These are phyloP conservation scores for Dryas octopetala DNA, from an alignment of 306 rosid genomes.

Conservation along the genomic window DNA sequence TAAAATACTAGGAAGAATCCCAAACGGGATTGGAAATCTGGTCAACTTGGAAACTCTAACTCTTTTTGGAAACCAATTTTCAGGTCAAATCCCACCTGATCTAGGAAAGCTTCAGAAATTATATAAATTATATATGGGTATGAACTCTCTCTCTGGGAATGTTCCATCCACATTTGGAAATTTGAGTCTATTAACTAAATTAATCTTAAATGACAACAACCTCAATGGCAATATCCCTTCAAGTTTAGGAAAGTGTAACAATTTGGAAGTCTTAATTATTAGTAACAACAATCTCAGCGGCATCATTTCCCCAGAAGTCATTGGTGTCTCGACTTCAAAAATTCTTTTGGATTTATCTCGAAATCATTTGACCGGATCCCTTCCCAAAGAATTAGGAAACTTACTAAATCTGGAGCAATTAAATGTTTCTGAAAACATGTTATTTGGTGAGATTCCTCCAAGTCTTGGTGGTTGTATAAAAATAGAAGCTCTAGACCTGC, in stretches of 20 bases:
- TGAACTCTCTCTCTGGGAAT: background rate
- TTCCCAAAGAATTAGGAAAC: background rate
- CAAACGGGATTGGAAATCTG: constrained; percentile 2
- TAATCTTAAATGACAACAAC: background rate
- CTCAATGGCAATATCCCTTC: background rate
- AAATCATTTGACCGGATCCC: background rate
- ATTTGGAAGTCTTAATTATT: background rate
- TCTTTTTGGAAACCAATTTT: background rate
- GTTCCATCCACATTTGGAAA: constrained; percentile 3
- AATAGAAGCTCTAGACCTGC: background rate
- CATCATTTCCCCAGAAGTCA: background rate
- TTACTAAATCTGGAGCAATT: background rate
- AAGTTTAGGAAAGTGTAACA: background rate
- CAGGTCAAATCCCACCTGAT: background rate
- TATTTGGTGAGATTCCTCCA: background rate
- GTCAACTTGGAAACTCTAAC: background rate
- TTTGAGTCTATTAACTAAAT: background rate
- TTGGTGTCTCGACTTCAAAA: background rate
- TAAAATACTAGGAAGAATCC: background rate
- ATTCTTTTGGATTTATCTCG: background rate
- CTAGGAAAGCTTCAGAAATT: constrained; percentile 4
- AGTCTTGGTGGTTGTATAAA: background rate
- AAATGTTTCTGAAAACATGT: background rate
- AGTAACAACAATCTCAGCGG: background rate
- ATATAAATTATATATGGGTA: background rate